A percentile compares a stretch with the other conserved stretches of the same genome.
Evolutionary conservation across 345 rosid genomes (phyloP).

Genomic region (Eutrema heterophyllum): DNA sequence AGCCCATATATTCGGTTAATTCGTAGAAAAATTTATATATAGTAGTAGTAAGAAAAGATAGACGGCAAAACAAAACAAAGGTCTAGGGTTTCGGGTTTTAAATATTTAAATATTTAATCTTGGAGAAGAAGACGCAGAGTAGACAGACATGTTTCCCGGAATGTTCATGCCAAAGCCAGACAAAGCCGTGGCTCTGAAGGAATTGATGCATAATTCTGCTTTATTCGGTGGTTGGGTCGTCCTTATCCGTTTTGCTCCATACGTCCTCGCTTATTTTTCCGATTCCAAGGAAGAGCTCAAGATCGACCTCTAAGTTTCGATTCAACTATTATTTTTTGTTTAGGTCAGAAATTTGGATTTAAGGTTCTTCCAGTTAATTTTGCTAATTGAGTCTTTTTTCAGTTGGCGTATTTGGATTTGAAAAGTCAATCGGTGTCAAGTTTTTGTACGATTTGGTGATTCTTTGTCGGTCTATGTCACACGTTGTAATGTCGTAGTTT

Average conservation of each 20-base stretch:
- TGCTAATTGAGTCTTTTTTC: background rate
- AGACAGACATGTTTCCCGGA: conserved; percentile 55
- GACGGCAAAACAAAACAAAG: background rate
- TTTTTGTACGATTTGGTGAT: background rate
- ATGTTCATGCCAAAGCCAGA: conserved; percentile 76
- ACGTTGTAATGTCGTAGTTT: no score
- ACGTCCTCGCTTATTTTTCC: conserved; percentile 56
- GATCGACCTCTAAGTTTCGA: conserved; percentile 48
- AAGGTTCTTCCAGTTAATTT: background rate
- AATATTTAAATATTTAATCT: background rate
- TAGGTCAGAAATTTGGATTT: background rate
- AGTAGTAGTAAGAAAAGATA: background rate
- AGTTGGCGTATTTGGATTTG: no score
- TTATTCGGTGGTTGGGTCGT: conserved; percentile 62
- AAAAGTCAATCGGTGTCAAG: background rate
- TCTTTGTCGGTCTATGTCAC: background rate
- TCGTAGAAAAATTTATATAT: no score
- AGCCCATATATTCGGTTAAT: background rate
- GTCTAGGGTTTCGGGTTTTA: background rate
- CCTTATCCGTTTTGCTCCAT: conserved; percentile 58
- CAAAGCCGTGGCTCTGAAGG: conserved; percentile 76
- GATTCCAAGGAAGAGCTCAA: conserved; percentile 62
- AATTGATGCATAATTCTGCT: conserved; percentile 50
- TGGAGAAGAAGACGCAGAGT: background rate
- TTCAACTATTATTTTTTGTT: background rate